Conservation (phyloP, 129 eudicot species). For the Flaveria bidentis region DNA sequence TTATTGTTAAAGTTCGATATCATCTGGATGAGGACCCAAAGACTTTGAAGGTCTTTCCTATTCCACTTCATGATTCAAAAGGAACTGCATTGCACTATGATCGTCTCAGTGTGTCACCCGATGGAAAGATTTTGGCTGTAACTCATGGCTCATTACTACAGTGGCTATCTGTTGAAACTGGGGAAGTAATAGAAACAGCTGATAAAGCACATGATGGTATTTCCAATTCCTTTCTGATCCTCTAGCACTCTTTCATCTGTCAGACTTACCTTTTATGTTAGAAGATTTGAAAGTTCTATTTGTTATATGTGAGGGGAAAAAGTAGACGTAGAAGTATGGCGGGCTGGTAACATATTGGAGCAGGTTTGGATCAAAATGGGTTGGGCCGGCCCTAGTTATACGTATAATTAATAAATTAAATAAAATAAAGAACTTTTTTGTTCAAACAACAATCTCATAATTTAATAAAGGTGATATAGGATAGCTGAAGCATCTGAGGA, state of each 20-base stretch:
- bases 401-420: not conserved
- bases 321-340: not conserved
- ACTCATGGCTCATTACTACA: slow-evolving; percentile 85
- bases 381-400: not conserved
- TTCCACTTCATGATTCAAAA: slow-evolving; percentile 81
- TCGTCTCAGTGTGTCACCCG: slow-evolving; percentile 83
- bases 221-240: slow-evolving; percentile 4
- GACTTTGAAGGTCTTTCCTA: slow-evolving; percentile 77
- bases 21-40: slow-evolving; percentile 96
- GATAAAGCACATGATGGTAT: slow-evolving; percentile 97
- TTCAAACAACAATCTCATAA: not conserved
- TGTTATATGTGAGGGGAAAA: not conserved
- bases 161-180: slow-evolving; percentile 86
- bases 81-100: slow-evolving; percentile 80
- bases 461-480: not conserved
- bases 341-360: not conserved
- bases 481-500: not conserved
- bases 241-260: slow-evolving; percentile 7
- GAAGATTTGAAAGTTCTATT: not conserved
- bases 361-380: not conserved
- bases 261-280: not conserved
- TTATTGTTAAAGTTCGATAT: slow-evolving; percentile 73
- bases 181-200: slow-evolving; percentile 83
- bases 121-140: slow-evolving; percentile 92
- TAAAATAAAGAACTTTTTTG: not conserved